Evolutionary conservation across 164 flowering plant species (phyloP).

Genomic region (Stephania japonica): DNA sequence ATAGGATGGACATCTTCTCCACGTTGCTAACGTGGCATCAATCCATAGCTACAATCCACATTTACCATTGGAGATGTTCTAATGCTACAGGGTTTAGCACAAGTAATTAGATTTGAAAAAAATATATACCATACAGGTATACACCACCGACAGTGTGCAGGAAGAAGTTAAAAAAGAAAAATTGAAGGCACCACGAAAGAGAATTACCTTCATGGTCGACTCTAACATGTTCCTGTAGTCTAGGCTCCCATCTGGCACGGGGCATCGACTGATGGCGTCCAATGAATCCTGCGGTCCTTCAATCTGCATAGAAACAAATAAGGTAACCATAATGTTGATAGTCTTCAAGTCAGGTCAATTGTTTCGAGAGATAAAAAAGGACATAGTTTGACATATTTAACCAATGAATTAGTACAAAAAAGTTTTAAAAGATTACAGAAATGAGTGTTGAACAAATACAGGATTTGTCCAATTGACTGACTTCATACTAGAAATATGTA

Average conservation of each 20-base stretch:
- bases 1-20: too few relatives aligned
- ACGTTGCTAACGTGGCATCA: too few relatives aligned
- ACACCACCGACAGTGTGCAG: background rate
- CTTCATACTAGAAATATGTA: background rate
- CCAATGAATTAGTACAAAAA: background rate
- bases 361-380: background rate
- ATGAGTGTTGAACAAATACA: background rate
- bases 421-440: background rate
- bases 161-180: background rate
- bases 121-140: background rate
- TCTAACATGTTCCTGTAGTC: slow-evolving; percentile 43
- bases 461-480: background rate
- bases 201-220: slow-evolving; percentile 44
- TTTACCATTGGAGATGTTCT: too few relatives aligned
- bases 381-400: background rate
- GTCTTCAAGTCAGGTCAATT: background rate
- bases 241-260: slow-evolving; percentile 67
- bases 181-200: background rate
- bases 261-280: slow-evolving; percentile 34
- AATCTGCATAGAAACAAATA: slow-evolving; percentile 3
- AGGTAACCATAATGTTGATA: background rate
- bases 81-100: background rate
- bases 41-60: too few relatives aligned
- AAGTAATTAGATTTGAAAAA: background rate
- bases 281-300: slow-evolving; percentile 39